Conservation (phyloP, 31 red algal species). For the Asparagopsis taxiformis region DNA sequence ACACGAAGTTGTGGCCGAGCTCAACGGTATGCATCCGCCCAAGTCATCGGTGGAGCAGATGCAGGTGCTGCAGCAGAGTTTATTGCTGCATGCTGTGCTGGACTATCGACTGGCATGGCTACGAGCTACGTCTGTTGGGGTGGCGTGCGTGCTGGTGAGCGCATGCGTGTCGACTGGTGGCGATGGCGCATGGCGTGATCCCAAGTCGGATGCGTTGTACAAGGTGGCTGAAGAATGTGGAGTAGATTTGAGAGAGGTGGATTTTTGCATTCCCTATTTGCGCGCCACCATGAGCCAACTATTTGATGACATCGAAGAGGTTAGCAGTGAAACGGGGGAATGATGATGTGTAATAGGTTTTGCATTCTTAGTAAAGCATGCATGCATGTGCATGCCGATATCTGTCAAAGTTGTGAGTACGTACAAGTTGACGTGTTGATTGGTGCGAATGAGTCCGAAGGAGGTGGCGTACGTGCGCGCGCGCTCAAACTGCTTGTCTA, state of each 20-base stretch:
- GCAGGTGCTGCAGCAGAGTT: constrained; percentile 1
- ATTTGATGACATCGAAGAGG: not conserved
- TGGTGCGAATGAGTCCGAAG: no score
- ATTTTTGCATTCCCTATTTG: constrained; percentile 4
- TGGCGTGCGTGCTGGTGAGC: constrained; percentile 26
- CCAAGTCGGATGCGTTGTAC: not conserved
- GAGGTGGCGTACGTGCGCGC: no score
- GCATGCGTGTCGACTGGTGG: not conserved
- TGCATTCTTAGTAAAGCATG: no score
- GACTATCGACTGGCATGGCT: constrained; percentile 1
- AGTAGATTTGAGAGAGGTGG: constrained; percentile 19
- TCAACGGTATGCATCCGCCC: not conserved
- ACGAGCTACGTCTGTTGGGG: constrained; percentile 32
- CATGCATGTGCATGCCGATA: no score
- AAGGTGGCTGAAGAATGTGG: constrained; percentile 3
- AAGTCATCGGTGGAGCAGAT: not conserved
- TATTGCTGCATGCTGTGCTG: constrained; percentile 24
- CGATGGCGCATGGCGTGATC: not conserved
- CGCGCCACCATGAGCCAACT: not conserved
- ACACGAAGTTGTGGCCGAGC: constrained; percentile 13
- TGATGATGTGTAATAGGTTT: no score
- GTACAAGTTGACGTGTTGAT: no score
- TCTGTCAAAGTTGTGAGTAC: no score
- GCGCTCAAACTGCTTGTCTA: no score
- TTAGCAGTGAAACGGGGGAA: no score